Evolutionary conservation across 345 rosid species (phyloP).

Genomic region (Arabidopsis suecica): DNA sequence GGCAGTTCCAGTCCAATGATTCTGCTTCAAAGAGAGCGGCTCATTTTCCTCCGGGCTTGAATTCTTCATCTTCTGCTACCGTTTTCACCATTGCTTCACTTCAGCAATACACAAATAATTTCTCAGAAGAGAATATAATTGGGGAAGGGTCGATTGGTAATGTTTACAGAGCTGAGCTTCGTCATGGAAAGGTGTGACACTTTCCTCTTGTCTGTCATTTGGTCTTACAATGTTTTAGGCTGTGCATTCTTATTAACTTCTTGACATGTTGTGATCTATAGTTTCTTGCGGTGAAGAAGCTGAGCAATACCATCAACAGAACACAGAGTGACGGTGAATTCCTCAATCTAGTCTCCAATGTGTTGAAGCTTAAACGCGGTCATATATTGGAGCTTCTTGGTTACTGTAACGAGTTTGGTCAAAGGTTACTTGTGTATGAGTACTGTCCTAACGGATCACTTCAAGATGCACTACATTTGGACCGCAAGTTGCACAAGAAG

Average conservation of each 20-base stretch:
- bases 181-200: constrained; percentile 68
- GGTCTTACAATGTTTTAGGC: neutral
- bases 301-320: constrained; percentile 54
- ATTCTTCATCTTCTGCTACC: constrained; percentile 48
- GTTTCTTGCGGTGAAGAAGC: constrained; percentile 87
- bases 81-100: constrained; percentile 76
- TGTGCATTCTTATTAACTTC: constrained; percentile 25
- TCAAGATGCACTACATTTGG: constrained; percentile 76
- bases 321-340: constrained; percentile 67
- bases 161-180: constrained; percentile 80
- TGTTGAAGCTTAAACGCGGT: constrained; percentile 67
- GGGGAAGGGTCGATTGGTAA: constrained; percentile 84
- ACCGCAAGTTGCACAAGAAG: constrained; percentile 61
- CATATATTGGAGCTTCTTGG: constrained; percentile 80
- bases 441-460: constrained; percentile 73
- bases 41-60: constrained; percentile 49
- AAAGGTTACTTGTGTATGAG: constrained; percentile 71
- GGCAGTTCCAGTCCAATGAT: constrained; percentile 44
- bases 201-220: constrained; percentile 11
- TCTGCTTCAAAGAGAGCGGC: constrained; percentile 52
- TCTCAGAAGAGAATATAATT: constrained; percentile 71
- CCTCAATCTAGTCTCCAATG: constrained; percentile 55
- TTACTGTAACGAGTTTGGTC: constrained; percentile 82
- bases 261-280: constrained; percentile 39
- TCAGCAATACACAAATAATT: constrained; percentile 82